A percentile compares a stretch with the other conserved stretches of the same genome.
Evolutionary conservation across 257 asterid species (phyloP).

Genomic region (Mitragyna speciosa): DNA sequence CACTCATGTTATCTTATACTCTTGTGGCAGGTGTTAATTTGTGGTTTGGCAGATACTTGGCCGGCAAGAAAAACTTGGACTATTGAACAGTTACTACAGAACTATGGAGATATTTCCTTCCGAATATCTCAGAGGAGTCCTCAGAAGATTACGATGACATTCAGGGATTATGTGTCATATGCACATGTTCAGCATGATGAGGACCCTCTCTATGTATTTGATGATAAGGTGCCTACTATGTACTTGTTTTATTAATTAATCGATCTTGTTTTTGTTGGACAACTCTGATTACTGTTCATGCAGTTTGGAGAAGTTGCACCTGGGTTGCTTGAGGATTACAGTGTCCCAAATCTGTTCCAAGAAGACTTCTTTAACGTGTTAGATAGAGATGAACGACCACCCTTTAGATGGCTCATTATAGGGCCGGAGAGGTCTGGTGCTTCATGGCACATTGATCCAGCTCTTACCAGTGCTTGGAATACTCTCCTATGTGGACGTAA

Average conservation of each 20-base stretch:
- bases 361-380: slow-evolving; percentile 94
- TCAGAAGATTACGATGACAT: slow-evolving; percentile 65
- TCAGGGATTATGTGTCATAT: slow-evolving; percentile 78
- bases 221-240: slow-evolving; percentile 63
- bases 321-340: slow-evolving; percentile 71
- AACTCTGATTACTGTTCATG: slow-evolving; percentile 23
- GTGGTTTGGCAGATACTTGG: slow-evolving; percentile 87
- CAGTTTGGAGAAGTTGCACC: slow-evolving; percentile 94
- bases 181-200: slow-evolving; percentile 87
- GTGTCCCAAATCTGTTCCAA: slow-evolving; percentile 75
- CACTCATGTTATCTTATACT: background rate
- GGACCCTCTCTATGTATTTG: slow-evolving; percentile 94
- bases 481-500: slow-evolving; percentile 97
- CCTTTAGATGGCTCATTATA: slow-evolving; percentile 88
- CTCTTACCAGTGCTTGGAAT: slow-evolving; percentile 99
- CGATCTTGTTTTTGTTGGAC: slow-evolving; percentile 21
- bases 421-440: slow-evolving; percentile 99
- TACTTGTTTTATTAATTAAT: slow-evolving; percentile 24
- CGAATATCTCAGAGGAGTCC: slow-evolving; percentile 84
- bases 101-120: slow-evolving; percentile 66
- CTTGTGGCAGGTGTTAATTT: slow-evolving; percentile 61
- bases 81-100: slow-evolving; percentile 54
- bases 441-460: slow-evolving; percentile 99
- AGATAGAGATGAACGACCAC: slow-evolving; percentile 76
- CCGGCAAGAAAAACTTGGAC: slow-evolving; percentile 87